These are phyloP conservation scores for Chloranthus sessilifolius DNA, from an alignment of 164 flowering plant genomes.

Conservation along the genomic window DNA sequence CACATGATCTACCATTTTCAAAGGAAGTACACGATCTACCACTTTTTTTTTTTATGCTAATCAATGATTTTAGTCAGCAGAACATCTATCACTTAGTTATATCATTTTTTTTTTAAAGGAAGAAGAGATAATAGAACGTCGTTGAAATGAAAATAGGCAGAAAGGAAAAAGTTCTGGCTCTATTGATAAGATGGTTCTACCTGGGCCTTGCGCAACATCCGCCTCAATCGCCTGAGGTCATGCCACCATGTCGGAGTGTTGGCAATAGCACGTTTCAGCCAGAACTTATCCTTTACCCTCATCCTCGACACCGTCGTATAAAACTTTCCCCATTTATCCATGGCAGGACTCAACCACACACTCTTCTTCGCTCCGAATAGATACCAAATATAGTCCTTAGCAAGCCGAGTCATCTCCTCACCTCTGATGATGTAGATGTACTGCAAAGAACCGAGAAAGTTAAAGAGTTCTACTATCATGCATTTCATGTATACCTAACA, in stretches of 20 bases:
- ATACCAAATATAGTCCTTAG: constrained; percentile 45
- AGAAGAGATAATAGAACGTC: no score
- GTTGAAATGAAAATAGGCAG: no score
- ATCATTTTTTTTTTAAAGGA: no score
- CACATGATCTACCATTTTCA: no score
- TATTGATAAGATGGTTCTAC: no score
- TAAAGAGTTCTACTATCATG: background rate
- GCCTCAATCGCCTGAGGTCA: constrained; percentile 35
- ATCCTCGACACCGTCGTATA: constrained; percentile 18
- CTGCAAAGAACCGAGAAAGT: constrained; percentile 35
- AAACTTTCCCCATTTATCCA: constrained; percentile 30
- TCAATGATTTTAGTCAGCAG: no score
- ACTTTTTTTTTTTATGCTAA: no score
- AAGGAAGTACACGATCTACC: no score
- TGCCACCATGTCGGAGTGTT: constrained; percentile 55
- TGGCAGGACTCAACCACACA: constrained; percentile 36
- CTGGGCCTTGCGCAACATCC: background rate
- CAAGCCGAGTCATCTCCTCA: constrained; percentile 37
- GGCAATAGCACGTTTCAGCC: constrained; percentile 52
- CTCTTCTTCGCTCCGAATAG: constrained; percentile 35
- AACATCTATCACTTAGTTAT: no score
- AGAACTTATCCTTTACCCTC: constrained; percentile 18
- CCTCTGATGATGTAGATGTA: constrained; percentile 52
- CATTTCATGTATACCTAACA: background rate
- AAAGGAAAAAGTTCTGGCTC: no score